A percentile compares a stretch with the other conserved stretches of the same genome.
phyloP scores from a whole-genome alignment of 2,329 filamentous ascomycete species.

The Penicillium sp. region DNA sequence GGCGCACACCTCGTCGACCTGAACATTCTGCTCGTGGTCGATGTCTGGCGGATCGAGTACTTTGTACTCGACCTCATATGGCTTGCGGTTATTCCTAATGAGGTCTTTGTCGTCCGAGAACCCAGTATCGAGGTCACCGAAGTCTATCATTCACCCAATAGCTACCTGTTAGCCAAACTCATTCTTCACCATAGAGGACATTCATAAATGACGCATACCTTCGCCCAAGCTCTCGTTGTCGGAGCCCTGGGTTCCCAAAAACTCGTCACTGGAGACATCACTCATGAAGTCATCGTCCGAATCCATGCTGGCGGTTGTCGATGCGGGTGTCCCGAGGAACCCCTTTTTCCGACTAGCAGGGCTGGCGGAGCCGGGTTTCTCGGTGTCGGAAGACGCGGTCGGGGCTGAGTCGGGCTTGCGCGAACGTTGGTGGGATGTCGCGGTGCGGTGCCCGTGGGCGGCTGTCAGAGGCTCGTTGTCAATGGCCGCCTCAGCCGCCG shows the following conservation, averaged over 20 bases:
- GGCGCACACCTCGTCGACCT: conserved; percentile 86
- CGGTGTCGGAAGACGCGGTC: conserved; percentile 7
- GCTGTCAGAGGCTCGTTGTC: conserved; percentile 26
- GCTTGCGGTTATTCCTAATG: conserved; percentile 68
- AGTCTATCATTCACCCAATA: conserved; percentile 43
- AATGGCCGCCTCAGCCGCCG: conserved; percentile 51
- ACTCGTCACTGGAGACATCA: conserved; percentile 72
- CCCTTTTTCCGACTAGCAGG: conserved; percentile 22
- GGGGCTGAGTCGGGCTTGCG: conserved; percentile 24
- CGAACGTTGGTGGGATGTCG: conserved; percentile 29
- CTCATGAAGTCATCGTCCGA: conserved; percentile 95
- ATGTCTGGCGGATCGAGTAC: conserved; percentile 81
- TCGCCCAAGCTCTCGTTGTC: conserved; percentile 63
- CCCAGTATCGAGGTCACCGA: conserved; percentile 60
- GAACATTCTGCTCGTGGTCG: conserved; percentile 77
- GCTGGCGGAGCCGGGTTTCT: conserved; percentile 20
- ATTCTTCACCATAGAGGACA: neutral
- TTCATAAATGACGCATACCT: conserved; percentile 29
- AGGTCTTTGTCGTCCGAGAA: conserved; percentile 71
- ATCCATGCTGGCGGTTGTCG: conserved; percentile 69
- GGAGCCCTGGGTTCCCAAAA: conserved; percentile 68
- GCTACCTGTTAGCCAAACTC: conserved; percentile 10
- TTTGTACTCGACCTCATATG: conserved; percentile 82
- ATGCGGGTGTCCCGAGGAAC: conserved; percentile 43
- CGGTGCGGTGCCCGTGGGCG: conserved; percentile 29